These are phyloP conservation scores for Eimeria praecox DNA, from an alignment of 169 alveolate species.

Conservation along the genomic window DNA sequence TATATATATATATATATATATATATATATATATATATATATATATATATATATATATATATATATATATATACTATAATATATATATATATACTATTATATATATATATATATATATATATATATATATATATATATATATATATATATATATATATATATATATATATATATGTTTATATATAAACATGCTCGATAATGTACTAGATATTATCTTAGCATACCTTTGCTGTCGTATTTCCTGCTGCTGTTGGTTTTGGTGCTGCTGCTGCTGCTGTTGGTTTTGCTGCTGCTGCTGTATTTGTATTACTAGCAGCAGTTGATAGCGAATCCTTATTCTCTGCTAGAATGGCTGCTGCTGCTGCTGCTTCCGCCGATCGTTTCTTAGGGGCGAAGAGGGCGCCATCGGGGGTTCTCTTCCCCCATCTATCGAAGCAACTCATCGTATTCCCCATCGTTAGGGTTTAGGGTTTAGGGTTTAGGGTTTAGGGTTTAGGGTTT, in stretches of 20 bases:
- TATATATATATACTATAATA: too few relatives aligned
- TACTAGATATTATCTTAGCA: not conserved
- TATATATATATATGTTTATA: too few relatives aligned
- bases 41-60: too few relatives aligned
- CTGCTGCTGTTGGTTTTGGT: not conserved
- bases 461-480: not conserved
- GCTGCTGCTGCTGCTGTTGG: constrained; percentile 1
- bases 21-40: too few relatives aligned
- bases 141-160: too few relatives aligned
- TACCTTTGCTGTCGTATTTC: not conserved
- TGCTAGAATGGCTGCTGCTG: not conserved
- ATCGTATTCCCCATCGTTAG: constrained; percentile 72
- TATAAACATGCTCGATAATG: not conserved
- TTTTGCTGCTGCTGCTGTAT: not conserved
- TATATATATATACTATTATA: too few relatives aligned
- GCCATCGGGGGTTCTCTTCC: constrained; percentile 77
- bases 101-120: too few relatives aligned
- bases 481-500: not conserved
- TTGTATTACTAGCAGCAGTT: not conserved
- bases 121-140: too few relatives aligned
- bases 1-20: not conserved
- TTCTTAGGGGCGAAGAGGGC: constrained; percentile 25
- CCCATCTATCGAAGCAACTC: constrained; percentile 80
- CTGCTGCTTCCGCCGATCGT: not conserved
- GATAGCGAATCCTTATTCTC: constrained; percentile 27